Base-by-base conservation (phyloP, 306 rosid genomes). In the Psophocarpus tetragonolobus region DNA sequence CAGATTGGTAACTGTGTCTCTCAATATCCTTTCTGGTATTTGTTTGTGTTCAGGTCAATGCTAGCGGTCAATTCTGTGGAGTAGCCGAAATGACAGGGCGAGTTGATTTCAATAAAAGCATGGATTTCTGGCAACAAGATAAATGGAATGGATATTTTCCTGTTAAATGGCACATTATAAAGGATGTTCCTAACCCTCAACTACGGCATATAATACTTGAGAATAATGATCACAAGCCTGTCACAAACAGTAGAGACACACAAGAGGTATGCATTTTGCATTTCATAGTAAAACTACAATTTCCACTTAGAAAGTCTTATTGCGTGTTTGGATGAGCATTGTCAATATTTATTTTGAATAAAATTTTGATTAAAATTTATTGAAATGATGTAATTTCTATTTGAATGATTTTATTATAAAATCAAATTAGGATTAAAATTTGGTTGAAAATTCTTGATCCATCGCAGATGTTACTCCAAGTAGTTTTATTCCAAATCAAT, bases 91-190 rank as follows among this genome's bases (percentile, higher is more conserved):
- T 92, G 96, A 84, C 54, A 8, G 96, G 92, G 3, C 87, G 70
- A 15, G 97, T 92, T 21, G 97, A 92, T 78, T 92, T 88, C 81
- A 83, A 85, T 61, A 90, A 73, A 84, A 92, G 74, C 78, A 92
- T 92, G 97, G 96, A 85, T 66, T 92, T 92, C 85, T 92, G 97
- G 97, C 97, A 92, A 78, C 97, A 92, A 83, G 94, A 90, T 68
- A 92, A 92, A 84, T 92, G 97, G 97, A 90, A 76, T 67, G 97
- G 97, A 64, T 87, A 87, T 74, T 90, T 92, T 81, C 92, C 93
- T 35, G 97, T 92, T 60, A 92, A 92, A 74, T 92, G 97, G 97
- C 97, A 90, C 77, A 83, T 92, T 53, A 75, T 90, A 80, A 92
- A 90, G 73, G 97, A 92, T 50, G 77, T 92, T 82, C 93, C 97